These are phyloP conservation scores for Colletotrichum simmondsii DNA, from an alignment of 2,329 filamentous ascomycete genomes.

Conservation along the genomic window DNA sequence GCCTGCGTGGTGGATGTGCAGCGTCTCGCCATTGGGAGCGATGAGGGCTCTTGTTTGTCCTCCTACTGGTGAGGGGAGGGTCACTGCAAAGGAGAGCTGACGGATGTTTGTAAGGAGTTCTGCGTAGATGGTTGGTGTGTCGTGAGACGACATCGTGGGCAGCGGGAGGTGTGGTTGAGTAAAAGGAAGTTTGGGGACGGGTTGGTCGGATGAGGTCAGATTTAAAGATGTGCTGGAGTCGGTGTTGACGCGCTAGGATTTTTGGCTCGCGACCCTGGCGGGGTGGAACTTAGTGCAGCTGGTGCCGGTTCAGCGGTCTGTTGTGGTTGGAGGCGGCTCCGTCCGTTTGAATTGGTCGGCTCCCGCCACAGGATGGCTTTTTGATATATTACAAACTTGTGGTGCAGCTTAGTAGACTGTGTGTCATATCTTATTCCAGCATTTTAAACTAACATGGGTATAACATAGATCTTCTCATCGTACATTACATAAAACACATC, in stretches of 20 bases:
- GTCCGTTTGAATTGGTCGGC: background rate
- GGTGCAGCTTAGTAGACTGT: no score
- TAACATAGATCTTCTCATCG: background rate
- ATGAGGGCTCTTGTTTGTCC: conserved; percentile 56
- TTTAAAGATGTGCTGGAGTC: background rate
- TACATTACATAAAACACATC: background rate
- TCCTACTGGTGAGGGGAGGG: conserved; percentile 56
- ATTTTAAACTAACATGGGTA: background rate
- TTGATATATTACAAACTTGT: background rate
- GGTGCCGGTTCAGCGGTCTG: background rate
- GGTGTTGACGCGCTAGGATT: background rate
- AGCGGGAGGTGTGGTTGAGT: background rate
- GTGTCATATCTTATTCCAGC: no score
- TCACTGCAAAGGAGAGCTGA: conserved; percentile 69
- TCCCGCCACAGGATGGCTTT: background rate
- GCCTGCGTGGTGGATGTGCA: conserved; percentile 61
- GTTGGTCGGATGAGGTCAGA: background rate
- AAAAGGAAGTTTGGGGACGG: background rate
- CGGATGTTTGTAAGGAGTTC: conserved; percentile 74
- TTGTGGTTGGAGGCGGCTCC: background rate
- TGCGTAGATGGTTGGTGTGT: conserved; percentile 61
- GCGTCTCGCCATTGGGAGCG: conserved; percentile 53
- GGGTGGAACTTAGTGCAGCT: background rate
- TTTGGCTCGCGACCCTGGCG: background rate
- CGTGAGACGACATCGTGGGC: conserved; percentile 14